phyloP scores from a whole-genome alignment of 306 rosid genomes.

The Lotus japonicus region DNA sequence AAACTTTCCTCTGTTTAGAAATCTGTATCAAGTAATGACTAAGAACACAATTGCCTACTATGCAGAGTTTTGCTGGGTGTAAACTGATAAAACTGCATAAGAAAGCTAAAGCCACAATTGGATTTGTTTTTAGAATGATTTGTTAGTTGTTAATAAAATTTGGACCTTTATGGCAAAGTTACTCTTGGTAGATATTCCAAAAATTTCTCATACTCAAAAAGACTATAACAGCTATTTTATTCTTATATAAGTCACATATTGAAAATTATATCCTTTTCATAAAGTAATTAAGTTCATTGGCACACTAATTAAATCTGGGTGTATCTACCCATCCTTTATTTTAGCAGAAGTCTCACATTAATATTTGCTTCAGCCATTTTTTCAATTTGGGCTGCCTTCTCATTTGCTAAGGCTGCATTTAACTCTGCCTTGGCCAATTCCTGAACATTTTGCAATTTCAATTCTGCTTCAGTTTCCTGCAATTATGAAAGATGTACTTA shows the following conservation, averaged over 20 bases:
- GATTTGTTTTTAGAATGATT: not conserved
- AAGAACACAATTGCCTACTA: slow-evolving; percentile 5
- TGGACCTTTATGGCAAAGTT: not conserved
- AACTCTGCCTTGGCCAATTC: slow-evolving; percentile 79
- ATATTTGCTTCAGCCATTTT: slow-evolving; percentile 87
- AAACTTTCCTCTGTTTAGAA: slow-evolving; percentile 1
- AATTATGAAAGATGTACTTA: slow-evolving; percentile 26
- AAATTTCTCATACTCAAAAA: not conserved
- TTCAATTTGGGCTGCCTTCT: slow-evolving; percentile 86
- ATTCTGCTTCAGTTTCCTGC: slow-evolving; percentile 71
- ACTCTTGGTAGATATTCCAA: not conserved
- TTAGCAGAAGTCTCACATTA: slow-evolving; percentile 55
- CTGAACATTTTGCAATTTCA: slow-evolving; percentile 40
- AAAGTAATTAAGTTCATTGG: slow-evolving; percentile 13
- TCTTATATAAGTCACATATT: slow-evolving; percentile 6
- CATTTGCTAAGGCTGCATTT: slow-evolving; percentile 73
- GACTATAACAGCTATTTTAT: slow-evolving; percentile 6
- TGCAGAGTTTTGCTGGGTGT: slow-evolving; percentile 8
- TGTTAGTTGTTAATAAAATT: not conserved
- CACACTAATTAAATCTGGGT: slow-evolving; percentile 8
- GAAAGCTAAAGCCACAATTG: not conserved
- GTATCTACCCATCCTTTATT: slow-evolving; percentile 21
- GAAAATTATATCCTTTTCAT: slow-evolving; percentile 20
- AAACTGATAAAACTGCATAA: not conserved
- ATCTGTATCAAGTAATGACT: slow-evolving; percentile 10